Base-by-base conservation (phyloP, 768 basidiomycete species). In the Suillus occidentalis region DNA sequence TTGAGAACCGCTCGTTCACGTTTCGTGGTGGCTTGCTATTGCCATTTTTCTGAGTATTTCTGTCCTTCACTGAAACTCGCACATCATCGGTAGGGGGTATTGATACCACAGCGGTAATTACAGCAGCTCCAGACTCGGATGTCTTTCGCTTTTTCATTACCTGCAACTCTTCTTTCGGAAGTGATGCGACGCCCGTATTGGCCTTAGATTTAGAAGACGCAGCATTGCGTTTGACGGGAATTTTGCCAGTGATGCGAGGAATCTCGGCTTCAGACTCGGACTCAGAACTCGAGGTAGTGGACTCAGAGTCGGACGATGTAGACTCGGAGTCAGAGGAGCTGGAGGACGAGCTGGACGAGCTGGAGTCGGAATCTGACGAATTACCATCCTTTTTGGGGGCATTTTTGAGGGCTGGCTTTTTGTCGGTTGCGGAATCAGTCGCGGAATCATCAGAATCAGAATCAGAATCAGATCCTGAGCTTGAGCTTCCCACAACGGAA, bases 1-100 rank as follows among this genome's bases (percentile, higher is more conserved):
- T 81, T 72, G 87, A 86, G 81, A 98, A 99, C 22, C 92, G 89
- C 60, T 86, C 83, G 70, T 87, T 89, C 42, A 67, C 72, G 64
- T 76, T 80, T 45, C 80, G 78, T 28, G 71, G 79, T 2, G 65
- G 52, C 8, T 71, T 76, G 49, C 65, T 68, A 58, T 74, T 64
- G 31, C 65, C 68, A 20, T 52, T 66, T 34, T 66, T 65, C 8
- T 69, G 40, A 16, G 16, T 25, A n/a, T 50, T 12, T 47, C 25
- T 25, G 3, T 8, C 55, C 25, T 60, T 59, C 55, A 64, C 66
- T 28, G 62, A 62, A 4, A 4, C n/a, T 45, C 45, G 39, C 20
- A 39, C 50, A 57, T 40, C 39, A 14, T 25, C 40, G 56, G 12
- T 31, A 28, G 63, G 67, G 10, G 53, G 49, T 18, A 68, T 66